phyloP scores from a whole-genome alignment of 805 yeast species.

The Cyberlindnera americana region DNA sequence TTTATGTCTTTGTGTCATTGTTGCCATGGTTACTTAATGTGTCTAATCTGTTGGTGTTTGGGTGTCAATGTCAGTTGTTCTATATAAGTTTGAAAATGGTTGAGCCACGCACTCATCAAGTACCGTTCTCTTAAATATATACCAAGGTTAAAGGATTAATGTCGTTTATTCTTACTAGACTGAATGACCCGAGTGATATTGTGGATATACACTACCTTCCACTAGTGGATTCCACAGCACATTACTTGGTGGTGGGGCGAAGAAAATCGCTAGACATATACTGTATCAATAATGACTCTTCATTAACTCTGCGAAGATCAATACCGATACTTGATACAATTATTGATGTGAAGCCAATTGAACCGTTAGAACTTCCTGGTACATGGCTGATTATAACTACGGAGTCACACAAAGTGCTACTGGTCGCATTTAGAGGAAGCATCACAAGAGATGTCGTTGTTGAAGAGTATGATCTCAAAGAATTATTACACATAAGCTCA shows the following conservation, averaged over 20 bases:
- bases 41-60: too few species aligned
- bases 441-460: constrained; percentile 10
- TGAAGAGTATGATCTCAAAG: constrained; percentile 13
- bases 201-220: constrained; percentile 9
- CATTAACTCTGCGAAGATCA: constrained; percentile 8
- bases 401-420: constrained; percentile 14
- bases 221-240: constrained; percentile 1
- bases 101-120: too few species aligned
- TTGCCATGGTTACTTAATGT: too few species aligned
- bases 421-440: constrained; percentile 17
- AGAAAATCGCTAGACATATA: constrained; percentile 16
- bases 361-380: constrained; percentile 10
- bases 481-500: constrained; percentile 7
- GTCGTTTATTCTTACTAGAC: constrained; percentile 13
- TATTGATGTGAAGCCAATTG: constrained; percentile 14
- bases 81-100: too few species aligned
- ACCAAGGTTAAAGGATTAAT: too few species aligned
- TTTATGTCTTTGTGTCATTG: too few species aligned
- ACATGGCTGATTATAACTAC: constrained; percentile 18
- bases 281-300: not conserved
- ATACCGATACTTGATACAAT: constrained; percentile 17
- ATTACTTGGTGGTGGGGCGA: constrained; percentile 18
- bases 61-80: too few species aligned
- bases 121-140: too few species aligned
- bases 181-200: constrained; percentile 12